Conservation (phyloP, 352 stramenopile species). For the Phytopythium kandeliae region DNA sequence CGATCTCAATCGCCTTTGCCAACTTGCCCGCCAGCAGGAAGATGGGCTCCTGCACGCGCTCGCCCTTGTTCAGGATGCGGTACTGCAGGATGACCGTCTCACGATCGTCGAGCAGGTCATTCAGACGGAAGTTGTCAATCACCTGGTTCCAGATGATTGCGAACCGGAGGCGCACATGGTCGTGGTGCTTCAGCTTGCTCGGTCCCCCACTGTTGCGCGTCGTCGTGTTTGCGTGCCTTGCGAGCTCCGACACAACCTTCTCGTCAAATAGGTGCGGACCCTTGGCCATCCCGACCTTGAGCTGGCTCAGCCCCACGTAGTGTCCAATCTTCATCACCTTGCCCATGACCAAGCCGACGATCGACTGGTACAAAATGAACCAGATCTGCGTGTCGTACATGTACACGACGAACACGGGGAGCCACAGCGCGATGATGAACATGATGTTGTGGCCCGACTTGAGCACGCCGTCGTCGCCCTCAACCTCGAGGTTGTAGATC, state of each 20-base stretch:
- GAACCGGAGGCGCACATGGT: constrained; percentile 68
- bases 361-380: constrained; percentile 77
- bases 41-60: constrained; percentile 70
- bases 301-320: constrained; percentile 54
- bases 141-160: constrained; percentile 87
- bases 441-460: constrained; percentile 75
- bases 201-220: constrained; percentile 14
- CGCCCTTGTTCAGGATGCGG: constrained; percentile 62
- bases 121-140: constrained; percentile 81
- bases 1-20: constrained; percentile 53
- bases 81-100: constrained; percentile 85
- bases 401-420: constrained; percentile 76
- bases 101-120: constrained; percentile 77
- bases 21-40: constrained; percentile 76
- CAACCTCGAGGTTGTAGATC: constrained; percentile 56
- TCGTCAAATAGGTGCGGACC: constrained; percentile 66
- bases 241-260: constrained; percentile 49
- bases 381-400: constrained; percentile 88
- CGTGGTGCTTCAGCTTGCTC: constrained; percentile 23
- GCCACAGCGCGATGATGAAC: constrained; percentile 76
- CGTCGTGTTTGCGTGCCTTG: constrained; percentile 19
- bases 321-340: constrained; percentile 73
- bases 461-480: constrained; percentile 40
- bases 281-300: constrained; percentile 55
- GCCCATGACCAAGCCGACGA: constrained; percentile 72